Percentiles rank a stretch among this genome's conserved stretches.
Conservation (phyloP, 2,329 filamentous ascomycete species). For the Claviceps arundinis region DNA sequence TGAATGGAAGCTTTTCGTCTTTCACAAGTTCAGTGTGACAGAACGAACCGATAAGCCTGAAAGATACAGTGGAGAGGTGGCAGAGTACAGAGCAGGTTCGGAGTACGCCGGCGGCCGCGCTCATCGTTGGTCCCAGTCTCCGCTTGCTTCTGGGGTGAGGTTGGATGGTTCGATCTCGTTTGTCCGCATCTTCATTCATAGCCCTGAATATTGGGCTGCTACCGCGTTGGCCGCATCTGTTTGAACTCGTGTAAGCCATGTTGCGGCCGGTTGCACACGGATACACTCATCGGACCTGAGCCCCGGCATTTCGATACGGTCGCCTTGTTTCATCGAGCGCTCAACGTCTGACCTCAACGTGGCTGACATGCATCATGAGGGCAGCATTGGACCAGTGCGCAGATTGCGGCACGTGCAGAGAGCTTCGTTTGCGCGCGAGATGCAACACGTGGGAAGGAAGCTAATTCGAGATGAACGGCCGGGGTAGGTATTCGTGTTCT, state of each 20-base stretch:
- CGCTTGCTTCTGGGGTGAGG: neutral
- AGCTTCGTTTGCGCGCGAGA: neutral
- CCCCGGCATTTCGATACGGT: neutral
- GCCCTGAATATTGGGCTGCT: conserved; percentile 1
- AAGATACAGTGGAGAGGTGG: neutral
- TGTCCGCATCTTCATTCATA: neutral
- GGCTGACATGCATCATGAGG: neutral
- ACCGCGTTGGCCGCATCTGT: neutral
- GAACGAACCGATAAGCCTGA: neutral
- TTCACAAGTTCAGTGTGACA: neutral
- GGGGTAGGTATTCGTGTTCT: neutral
- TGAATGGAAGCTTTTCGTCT: neutral
- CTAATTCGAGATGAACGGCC: neutral
- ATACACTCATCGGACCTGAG: neutral
- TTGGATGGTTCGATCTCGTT: neutral
- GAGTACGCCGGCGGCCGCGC: neutral
- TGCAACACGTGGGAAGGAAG: neutral
- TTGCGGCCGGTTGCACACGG: neutral
- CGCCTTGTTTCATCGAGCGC: conserved; percentile 1
- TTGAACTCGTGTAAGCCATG: conserved; percentile 5
- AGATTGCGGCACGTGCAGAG: neutral
- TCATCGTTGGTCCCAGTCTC: neutral
- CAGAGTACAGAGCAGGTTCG: neutral
- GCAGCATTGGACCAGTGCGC: neutral
- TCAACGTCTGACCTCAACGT: neutral